These are phyloP conservation scores for Nepenthes mirabilis DNA, from an alignment of 148 eudicot species.

Conservation along the genomic window DNA sequence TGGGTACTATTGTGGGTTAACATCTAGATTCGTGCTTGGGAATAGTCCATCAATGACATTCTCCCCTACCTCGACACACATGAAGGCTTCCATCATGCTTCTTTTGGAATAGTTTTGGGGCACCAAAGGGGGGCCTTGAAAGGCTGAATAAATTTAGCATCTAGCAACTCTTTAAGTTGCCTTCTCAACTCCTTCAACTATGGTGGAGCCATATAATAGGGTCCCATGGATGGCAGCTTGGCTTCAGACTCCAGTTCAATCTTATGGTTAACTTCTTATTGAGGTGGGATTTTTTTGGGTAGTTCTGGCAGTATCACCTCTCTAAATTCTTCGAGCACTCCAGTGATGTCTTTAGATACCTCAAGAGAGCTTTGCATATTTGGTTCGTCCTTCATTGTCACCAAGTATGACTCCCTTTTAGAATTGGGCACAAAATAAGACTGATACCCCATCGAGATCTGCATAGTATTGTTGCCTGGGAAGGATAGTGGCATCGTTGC, in stretches of 20 bases:
- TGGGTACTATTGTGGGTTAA: too few relatives aligned
- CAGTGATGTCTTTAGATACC: not conserved
- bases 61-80: too few relatives aligned
- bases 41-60: too few relatives aligned
- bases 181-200: slow-evolving; percentile 2
- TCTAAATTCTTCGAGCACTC: not conserved
- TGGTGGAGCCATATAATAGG: slow-evolving; percentile 4
- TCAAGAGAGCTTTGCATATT: too few relatives aligned
- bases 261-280: slow-evolving; percentile 5
- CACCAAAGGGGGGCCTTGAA: slow-evolving; percentile 4
- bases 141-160: not conserved
- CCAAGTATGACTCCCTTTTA: slow-evolving; percentile 1
- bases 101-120: not conserved
- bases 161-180: slow-evolving; percentile 3
- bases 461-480: not conserved
- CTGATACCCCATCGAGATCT: not conserved
- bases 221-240: not conserved
- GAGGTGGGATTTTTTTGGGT: slow-evolving; percentile 2
- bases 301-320: slow-evolving; percentile 4
- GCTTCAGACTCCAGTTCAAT: not conserved
- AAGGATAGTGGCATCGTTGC: not conserved
- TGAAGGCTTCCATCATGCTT: too few relatives aligned
- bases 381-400: not conserved
- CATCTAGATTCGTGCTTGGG: too few relatives aligned
- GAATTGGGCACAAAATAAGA: not conserved